These are phyloP conservation scores for Strigomonas culicis DNA, from an alignment of 208 protist species.

Conservation along the genomic window DNA sequence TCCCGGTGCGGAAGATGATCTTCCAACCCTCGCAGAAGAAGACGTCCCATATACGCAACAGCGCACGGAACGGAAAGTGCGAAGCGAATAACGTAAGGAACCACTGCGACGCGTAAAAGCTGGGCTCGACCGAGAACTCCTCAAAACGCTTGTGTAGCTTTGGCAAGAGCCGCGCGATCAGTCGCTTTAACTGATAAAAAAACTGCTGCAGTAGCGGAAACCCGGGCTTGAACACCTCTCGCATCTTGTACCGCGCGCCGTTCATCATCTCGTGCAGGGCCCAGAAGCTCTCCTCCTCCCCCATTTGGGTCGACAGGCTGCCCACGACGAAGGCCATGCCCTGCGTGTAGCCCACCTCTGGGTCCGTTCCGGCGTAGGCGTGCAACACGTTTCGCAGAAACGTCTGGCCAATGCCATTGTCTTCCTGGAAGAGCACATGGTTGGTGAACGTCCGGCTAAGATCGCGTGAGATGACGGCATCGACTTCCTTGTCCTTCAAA, in stretches of 20 bases:
- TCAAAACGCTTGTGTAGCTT: constrained; percentile 73
- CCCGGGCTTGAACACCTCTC: constrained; percentile 82
- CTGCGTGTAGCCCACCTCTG: constrained; percentile 93
- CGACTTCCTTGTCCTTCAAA: constrained; percentile 53
- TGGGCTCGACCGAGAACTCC: constrained; percentile 61
- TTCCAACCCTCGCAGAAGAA: constrained; percentile 93
- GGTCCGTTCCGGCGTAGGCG: constrained; percentile 87
- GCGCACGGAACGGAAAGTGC: constrained; percentile 80
- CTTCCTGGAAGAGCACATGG: constrained; percentile 85
- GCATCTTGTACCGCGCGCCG: constrained; percentile 73
- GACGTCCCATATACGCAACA: constrained; percentile 92
- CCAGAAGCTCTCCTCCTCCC: constrained; percentile 92
- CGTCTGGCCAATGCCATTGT: constrained; percentile 77
- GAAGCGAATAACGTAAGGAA: constrained; percentile 92
- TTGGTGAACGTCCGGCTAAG: constrained; percentile 86
- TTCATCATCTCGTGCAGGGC: constrained; percentile 87
- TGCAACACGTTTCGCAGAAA: constrained; percentile 88
- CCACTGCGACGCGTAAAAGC: constrained; percentile 92
- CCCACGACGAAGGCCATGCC: constrained; percentile 93
- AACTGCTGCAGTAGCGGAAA: constrained; percentile 90
- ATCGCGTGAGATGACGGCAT: constrained; percentile 73
- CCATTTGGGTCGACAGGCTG: constrained; percentile 86
- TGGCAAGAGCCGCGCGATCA: constrained; percentile 76
- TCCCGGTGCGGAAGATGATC: constrained; percentile 87
- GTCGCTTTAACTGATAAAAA: constrained; percentile 84